phyloP scores from a whole-genome alignment of 2,329 filamentous ascomycete species.

The Paracorniculantispora psalliotae region DNA sequence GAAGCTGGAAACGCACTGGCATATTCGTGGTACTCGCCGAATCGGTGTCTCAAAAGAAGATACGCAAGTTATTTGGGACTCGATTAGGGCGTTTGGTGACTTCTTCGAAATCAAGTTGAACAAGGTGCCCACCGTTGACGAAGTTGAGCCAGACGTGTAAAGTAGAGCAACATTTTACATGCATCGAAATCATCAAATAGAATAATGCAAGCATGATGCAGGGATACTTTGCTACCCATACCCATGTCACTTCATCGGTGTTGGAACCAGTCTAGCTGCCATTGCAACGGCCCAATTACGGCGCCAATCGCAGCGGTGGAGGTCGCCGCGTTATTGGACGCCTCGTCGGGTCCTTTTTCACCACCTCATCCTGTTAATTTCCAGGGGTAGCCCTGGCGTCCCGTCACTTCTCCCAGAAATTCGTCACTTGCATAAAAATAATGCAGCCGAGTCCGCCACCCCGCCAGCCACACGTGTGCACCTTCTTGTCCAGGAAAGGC shows the following conservation, averaged over 20 bases:
- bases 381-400: background rate
- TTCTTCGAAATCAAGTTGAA: conserved; percentile 22
- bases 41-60: conserved; percentile 25
- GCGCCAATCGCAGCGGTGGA: background rate
- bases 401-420: background rate
- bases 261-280: background rate
- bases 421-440: background rate
- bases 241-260: background rate
- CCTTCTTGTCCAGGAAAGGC: conserved; percentile 9
- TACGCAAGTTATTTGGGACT: conserved; percentile 23
- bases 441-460: background rate
- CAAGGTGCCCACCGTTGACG: conserved; percentile 25
- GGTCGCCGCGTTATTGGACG: background rate
- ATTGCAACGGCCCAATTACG: background rate
- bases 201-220: background rate
- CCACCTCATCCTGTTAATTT: background rate
- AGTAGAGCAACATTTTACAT: too few species aligned
- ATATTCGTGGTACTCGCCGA: conserved; percentile 29
- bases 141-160: conserved; percentile 24
- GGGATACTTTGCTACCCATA: background rate
- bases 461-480: conserved; percentile 9
- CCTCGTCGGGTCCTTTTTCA: background rate
- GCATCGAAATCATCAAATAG: too few species aligned
- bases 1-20: conserved; percentile 48
- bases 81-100: conserved; percentile 20